phyloP scores from a whole-genome alignment of 1,139 yeast genomes.

The Scheffersomyces parashehatae region DNA sequence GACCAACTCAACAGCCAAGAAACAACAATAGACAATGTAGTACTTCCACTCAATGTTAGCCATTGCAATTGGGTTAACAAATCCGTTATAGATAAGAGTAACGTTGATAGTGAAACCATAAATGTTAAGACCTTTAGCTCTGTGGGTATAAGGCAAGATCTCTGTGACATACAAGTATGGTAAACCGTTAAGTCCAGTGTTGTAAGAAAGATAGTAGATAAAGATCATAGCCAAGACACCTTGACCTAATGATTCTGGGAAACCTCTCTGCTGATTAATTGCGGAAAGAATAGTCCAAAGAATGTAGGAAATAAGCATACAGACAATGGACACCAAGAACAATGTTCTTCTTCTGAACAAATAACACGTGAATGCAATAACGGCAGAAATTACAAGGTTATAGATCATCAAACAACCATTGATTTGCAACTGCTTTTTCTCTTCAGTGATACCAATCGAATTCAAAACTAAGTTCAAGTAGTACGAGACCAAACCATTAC shows the following conservation, averaged over 20 bases:
- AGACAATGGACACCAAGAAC: constrained; percentile 35
- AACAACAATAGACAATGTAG: constrained; percentile 54
- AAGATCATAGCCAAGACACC: constrained; percentile 49
- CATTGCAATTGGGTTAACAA: constrained; percentile 62
- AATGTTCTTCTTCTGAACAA: constrained; percentile 46
- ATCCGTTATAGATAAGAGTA: constrained; percentile 35
- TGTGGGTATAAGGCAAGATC: constrained; percentile 43
- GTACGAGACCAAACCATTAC: constrained; percentile 54
- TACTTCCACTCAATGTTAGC: constrained; percentile 60
- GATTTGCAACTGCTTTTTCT: constrained; percentile 44
- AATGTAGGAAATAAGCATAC: constrained; percentile 40
- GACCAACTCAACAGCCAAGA: constrained; percentile 35
- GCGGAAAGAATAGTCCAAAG: constrained; percentile 43
- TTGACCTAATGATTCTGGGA: constrained; percentile 34
- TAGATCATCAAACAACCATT: constrained; percentile 48
- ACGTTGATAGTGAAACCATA: constrained; percentile 2
- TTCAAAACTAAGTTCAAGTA: constrained; percentile 48
- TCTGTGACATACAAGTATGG: constrained; percentile 44
- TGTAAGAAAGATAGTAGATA: constrained; percentile 38
- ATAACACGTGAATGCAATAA: constrained; percentile 30
- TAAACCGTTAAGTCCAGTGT: constrained; percentile 42
- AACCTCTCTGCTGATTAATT: constrained; percentile 37
- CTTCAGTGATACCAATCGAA: constrained; percentile 49
- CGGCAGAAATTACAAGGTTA: constrained; percentile 37
- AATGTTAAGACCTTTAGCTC: constrained; percentile 46